Evolutionary conservation across 495 filamentous ascomycete genomes (phyloP), one percentile per base, ranked within the genome.

Genomic region (Neurospora intermedia): DNA sequence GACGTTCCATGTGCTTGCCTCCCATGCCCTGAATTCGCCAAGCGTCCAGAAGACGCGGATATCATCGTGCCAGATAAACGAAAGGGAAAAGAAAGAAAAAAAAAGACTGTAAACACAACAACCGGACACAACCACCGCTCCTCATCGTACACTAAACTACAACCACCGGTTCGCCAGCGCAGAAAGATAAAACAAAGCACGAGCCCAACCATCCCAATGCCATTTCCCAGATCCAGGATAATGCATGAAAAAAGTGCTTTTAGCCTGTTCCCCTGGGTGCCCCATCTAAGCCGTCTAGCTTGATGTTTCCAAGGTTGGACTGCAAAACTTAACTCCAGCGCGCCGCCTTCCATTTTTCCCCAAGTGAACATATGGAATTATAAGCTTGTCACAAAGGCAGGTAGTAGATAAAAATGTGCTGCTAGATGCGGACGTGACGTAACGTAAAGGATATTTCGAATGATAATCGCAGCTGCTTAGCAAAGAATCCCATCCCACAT

Each of bases 401-500:
- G 70, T 46, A 73, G 74, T 75, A 38, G 75, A 59, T 48, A n/a
- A 69, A 62, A 70, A 46, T 73, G 48, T 74, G 27, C 66, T 69
- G 69, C 54, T 66, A 66, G 35, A 66, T 66, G 54, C 3, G 54
- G 6, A 38, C 54, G 27, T 66, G 54, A 66, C 54, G 27, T 66
- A 66, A 35, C 27, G 54, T 38, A 66, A 66, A 66, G 27, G 54
- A 35, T 66, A 66, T 66, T 66, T 35, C 54, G 54, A 66, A 66
- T 18, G 16, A 35, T 31, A 66, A 66, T 66, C 23, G 27, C 54
- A 31, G 35, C 54, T 62, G 54, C 54, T 78, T 78, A 86, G 66
- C 83, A 81, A 45, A 89, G 78, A 72, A 89, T 85, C 42, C 84
- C 87, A 66, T 81, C 80, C 89, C 89, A 91, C 87, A 90, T 89